These are phyloP conservation scores for Conringia planisiliqua DNA, from an alignment of 345 rosid genomes.

Conservation along the genomic window DNA sequence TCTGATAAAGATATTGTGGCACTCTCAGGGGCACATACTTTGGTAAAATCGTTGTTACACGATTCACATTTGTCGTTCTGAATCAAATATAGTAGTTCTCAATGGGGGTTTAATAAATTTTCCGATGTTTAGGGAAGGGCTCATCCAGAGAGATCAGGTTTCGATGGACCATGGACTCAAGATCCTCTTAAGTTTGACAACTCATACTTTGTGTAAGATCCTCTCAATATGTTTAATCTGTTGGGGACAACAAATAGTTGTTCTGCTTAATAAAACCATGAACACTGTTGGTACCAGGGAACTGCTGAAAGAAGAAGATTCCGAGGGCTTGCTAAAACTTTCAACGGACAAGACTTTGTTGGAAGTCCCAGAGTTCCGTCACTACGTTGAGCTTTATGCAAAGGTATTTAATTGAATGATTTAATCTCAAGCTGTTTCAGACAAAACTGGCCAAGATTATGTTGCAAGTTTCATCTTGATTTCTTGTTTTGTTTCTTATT, in stretches of 20 bases:
- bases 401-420: conserved; percentile 40
- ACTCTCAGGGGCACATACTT: conserved; percentile 28
- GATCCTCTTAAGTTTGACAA: conserved; percentile 88
- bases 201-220: conserved; percentile 80
- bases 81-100: too few species aligned
- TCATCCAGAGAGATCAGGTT: conserved; percentile 86
- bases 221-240: background rate
- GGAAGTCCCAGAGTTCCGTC: conserved; percentile 60
- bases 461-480: background rate
- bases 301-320: conserved; percentile 52
- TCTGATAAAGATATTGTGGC: conserved; percentile 88
- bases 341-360: conserved; percentile 66
- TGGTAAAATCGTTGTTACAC: conserved; percentile 53
- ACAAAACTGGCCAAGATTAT: background rate
- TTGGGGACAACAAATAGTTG: background rate
- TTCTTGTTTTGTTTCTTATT: background rate
- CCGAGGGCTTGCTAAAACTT: conserved; percentile 75
- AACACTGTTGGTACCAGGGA: conserved; percentile 40
- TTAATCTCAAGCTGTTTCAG: background rate
- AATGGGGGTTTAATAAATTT: background rate
- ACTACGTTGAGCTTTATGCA: conserved; percentile 64
- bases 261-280: background rate
- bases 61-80: conserved; percentile 45
- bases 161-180: conserved; percentile 90
- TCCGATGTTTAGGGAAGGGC: conserved; percentile 67